Evolutionary conservation across 805 yeast species (phyloP).

Genomic region (Metschnikowia corniflorae): DNA sequence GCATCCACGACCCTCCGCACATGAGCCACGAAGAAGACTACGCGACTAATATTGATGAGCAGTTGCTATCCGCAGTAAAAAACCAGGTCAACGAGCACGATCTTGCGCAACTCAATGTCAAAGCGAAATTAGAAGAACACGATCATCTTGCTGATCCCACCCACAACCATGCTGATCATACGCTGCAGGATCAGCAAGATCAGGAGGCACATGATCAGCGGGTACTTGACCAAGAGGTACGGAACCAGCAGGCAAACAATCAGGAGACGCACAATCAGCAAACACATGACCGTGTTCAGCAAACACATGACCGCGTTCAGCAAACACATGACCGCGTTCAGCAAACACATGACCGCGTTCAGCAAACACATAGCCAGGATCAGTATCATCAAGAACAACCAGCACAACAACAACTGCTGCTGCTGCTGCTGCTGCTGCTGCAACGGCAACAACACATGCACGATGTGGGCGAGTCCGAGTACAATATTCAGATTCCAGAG

Average conservation of each 20-base stretch:
- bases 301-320: no score
- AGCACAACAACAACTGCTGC: no score
- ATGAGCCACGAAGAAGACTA: conserved; percentile 28
- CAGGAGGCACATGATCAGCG: no score
- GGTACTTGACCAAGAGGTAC: no score
- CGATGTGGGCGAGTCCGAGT: conserved; percentile 32
- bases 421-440: no score
- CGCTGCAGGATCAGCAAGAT: conserved; percentile 14
- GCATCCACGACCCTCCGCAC: conserved; percentile 18
- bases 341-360: no score
- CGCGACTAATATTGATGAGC: conserved; percentile 40
- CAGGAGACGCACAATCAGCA: conserved; percentile 5
- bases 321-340: no score
- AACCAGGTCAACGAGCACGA: conserved; percentile 20
- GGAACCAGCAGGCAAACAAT: no score
- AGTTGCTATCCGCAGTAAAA: conserved; percentile 37
- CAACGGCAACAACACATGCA: conserved; percentile 20
- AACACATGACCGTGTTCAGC: no score
- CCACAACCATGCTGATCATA: conserved; percentile 7
- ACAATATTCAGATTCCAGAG: conserved; percentile 45
- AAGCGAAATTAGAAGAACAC: conserved; percentile 31
- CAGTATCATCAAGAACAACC: neutral
- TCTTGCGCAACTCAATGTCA: conserved; percentile 27
- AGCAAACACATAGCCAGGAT: no score
- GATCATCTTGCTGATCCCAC: conserved; percentile 9